Base-by-base conservation (phyloP, 176 grass and related monocot species). In the Ananas comosus region DNA sequence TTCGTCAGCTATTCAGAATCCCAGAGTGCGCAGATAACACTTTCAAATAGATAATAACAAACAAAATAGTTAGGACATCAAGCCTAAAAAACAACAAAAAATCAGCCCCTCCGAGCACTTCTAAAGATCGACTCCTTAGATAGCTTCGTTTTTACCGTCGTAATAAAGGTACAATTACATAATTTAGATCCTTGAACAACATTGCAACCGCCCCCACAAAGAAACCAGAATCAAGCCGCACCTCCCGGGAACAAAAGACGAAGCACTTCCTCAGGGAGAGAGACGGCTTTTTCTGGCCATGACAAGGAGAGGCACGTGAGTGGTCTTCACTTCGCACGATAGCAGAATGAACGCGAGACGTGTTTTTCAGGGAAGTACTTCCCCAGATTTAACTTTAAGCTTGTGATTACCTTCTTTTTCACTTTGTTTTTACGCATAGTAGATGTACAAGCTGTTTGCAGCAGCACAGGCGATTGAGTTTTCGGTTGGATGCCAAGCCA, bases 371-470 rank as follows among this genome's bases (percentile, higher is more conserved):
- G 6, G 67, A 76, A 79, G 85, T 85, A 80, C 68, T 83, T 72
- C n/a, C 65, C 69, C 33, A 42, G 33, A 7, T 42, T 42, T 42
- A 42, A 42, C 5, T 42, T 42, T 7, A 42, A 7, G 33, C 33
- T 42, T 42, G 33, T 42, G 33, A 42, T 42, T 72, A 69, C 63
- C 61, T 42, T 65, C 70, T 76, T 79, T 64, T 64, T 33, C 57
- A 53, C 33, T 2, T 53, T 59, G 42, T 75, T 70, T 66, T 82
- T 86, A 96, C 50, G 85, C 91, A 65, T 96, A 91, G 74, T 96
- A 96, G 88, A 96, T 96, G 85, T 96, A 96, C 82, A 96, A 83
- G 77, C 91, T 96, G 76, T 91, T 96, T 67, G 88, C 88, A 22
- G 88, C 88, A 79, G 91, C 91, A 84, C 91, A 96, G 7, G 88